Evolutionary conservation across 2,329 filamentous ascomycete species (phyloP).

Genomic region (Alternaria brassicae): DNA sequence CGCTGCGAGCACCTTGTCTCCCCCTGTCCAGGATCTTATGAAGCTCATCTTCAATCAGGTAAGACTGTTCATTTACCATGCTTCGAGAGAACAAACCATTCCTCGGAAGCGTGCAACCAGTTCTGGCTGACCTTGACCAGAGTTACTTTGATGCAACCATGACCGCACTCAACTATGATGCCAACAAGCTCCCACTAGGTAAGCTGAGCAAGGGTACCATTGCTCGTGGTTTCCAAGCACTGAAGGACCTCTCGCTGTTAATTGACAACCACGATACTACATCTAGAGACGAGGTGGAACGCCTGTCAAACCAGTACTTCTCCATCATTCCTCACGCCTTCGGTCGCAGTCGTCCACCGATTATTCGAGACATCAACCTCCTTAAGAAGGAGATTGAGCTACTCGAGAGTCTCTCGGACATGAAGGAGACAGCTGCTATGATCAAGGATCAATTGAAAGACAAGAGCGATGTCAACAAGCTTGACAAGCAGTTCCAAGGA

Average conservation of each 20-base stretch:
- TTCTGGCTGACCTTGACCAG: background rate
- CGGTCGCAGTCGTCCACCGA: constrained; percentile 73
- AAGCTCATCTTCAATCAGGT: constrained; percentile 80
- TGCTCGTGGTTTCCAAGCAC: constrained; percentile 73
- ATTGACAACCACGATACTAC: constrained; percentile 64
- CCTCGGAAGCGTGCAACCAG: too few relatives aligned
- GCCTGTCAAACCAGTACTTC: constrained; percentile 80
- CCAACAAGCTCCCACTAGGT: constrained; percentile 79
- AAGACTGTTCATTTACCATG: background rate
- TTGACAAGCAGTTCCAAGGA: constrained; percentile 76
- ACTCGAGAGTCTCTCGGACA: constrained; percentile 80
- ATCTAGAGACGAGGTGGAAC: constrained; percentile 60
- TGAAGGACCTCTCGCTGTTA: constrained; percentile 76
- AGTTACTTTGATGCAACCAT: constrained; percentile 73
- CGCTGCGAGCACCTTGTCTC: constrained; percentile 62
- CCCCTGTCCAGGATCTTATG: constrained; percentile 72
- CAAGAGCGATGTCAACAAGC: constrained; percentile 62
- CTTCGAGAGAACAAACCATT: too few relatives aligned
- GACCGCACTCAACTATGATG: constrained; percentile 72
- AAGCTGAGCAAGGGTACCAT: constrained; percentile 84
- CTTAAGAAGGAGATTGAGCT: constrained; percentile 81
- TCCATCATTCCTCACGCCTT: constrained; percentile 83
- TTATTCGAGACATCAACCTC: constrained; percentile 64
- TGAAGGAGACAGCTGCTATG: constrained; percentile 81
- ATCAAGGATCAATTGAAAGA: constrained; percentile 69